Evolutionary conservation across 495 filamentous ascomycete species (phyloP), one percentile per base, ranked within the genome.

Genomic region (Penicillium crystallinum): DNA sequence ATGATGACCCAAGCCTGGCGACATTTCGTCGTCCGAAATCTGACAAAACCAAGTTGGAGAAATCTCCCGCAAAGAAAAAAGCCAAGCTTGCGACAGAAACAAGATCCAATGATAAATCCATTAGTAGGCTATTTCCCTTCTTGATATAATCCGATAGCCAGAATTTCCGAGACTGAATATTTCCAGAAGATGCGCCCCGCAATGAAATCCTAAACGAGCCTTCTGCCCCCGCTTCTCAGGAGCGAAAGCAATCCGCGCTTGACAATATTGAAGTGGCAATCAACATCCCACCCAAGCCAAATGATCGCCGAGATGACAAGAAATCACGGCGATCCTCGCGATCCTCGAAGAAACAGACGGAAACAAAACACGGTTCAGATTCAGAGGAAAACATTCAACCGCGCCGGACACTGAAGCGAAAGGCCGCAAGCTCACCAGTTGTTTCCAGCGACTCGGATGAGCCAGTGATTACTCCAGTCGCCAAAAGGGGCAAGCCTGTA

Each of bases 351-450:
- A 23, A 45, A 30, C 29, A 40, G 6, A 25, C 12, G 15, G 44
- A 38, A 27, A 48, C 31, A 9, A 49, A 17, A 14, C 43, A 29
- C n/a, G 43, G 23, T 22, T 60, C 53, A 19, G 52, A n/a, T 33
- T 33, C 53, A 19, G 63, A 55, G 47, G 62, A 64, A 11, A 50
- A 55, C 8, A 47, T 64, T 17, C 61, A 54, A 8, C 61, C 65
- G 8, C 65, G 60, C 34, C 67, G 69, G 30, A 70, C 66, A 52
- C 45, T 66, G n/a, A 65, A 69, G 52, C 62, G 66, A 5, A 47
- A 66, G 58, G 46, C 56, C 23, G 12, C 56, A 41, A 37, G 35
- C 49, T 47, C 55, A 18, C 46, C 54, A 2, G 42, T 57, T 31
- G 44, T 63, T 1, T 4, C 60, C 14, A 58, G 62, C 23, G 61